A percentile compares a stretch with the other conserved stretches of the same genome.
Conservation (phyloP, 148 eudicot genomes). For the Persicaria maculosa region DNA sequence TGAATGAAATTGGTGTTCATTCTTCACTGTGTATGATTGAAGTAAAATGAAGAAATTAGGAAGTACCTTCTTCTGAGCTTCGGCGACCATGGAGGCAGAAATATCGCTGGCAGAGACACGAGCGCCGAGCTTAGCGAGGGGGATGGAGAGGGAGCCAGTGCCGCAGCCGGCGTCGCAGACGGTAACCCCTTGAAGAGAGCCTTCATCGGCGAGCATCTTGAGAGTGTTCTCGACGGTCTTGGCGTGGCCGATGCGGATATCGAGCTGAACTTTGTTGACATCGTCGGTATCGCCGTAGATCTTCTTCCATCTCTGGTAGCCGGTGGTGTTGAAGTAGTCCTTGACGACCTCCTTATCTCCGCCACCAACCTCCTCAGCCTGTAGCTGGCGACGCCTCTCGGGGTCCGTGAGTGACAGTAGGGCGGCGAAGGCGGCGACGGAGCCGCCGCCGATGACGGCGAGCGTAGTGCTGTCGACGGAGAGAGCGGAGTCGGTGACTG, state of each 20-base stretch:
- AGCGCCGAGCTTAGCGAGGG: slow-evolving; percentile 79
- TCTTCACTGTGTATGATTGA: too few relatives aligned
- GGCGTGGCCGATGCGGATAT: slow-evolving; percentile 82
- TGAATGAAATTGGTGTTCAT: not conserved
- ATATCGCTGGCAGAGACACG: slow-evolving; percentile 78
- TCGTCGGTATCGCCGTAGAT: slow-evolving; percentile 89
- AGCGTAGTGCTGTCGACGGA: slow-evolving; percentile 38
- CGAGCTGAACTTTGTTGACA: slow-evolving; percentile 75
- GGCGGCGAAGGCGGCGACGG: slow-evolving; percentile 66
- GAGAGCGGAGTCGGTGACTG: slow-evolving; percentile 27
- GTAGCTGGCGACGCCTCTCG: slow-evolving; percentile 68
- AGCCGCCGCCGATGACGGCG: slow-evolving; percentile 62
- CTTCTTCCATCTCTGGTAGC: slow-evolving; percentile 90
- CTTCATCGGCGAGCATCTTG: slow-evolving; percentile 65
- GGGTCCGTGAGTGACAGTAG: slow-evolving; percentile 68
- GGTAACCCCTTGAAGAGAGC: slow-evolving; percentile 50
- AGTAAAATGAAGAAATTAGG: not conserved
- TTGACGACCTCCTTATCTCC: slow-evolving; percentile 93
- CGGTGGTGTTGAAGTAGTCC: slow-evolving; percentile 81
- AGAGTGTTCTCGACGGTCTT: slow-evolving; percentile 83
- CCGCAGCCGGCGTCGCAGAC: slow-evolving; percentile 99
- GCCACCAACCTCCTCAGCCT: slow-evolving; percentile 92
- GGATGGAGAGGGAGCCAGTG: slow-evolving; percentile 75
- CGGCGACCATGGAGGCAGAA: slow-evolving; percentile 95
- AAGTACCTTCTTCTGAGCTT: slow-evolving; percentile 65